Evolutionary conservation across 305 asterid species (phyloP).

Genomic region (Rubia balearica): DNA sequence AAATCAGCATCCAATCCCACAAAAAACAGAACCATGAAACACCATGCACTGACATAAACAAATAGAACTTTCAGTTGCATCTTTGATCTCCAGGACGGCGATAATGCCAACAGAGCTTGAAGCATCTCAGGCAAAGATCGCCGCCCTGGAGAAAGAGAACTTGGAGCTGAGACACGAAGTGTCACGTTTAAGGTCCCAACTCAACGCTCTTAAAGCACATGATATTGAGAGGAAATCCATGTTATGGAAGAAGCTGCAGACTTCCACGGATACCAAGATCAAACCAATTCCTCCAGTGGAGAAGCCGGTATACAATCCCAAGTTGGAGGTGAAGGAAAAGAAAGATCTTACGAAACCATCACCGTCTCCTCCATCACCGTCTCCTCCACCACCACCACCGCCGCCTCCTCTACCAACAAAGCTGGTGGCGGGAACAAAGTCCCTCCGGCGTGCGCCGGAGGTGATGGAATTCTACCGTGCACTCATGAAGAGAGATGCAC

Average conservation of each 20-base stretch:
- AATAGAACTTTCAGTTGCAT: not conserved
- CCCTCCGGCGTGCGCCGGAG: slow-evolving; percentile 29
- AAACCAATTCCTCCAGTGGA: slow-evolving; percentile 11
- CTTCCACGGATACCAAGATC: slow-evolving; percentile 21
- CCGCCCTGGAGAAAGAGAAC: slow-evolving; percentile 27
- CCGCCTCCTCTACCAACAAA: slow-evolving; percentile 26
- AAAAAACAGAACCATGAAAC: not conserved
- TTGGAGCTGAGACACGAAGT: slow-evolving; percentile 25
- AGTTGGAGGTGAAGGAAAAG: not conserved
- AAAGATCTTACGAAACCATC: slow-evolving; percentile 2
- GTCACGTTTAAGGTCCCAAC: slow-evolving; percentile 23
- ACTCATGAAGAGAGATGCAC: slow-evolving; percentile 32
- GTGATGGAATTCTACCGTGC: slow-evolving; percentile 33
- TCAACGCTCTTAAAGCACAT: slow-evolving; percentile 22
- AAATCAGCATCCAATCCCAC: not conserved
- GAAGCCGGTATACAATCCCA: not conserved
- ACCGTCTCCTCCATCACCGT: slow-evolving; percentile 26
- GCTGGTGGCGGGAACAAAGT: slow-evolving; percentile 13
- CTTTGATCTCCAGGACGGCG: slow-evolving; percentile 13
- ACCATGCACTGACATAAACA: slow-evolving; percentile 3
- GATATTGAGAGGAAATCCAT: slow-evolving; percentile 26
- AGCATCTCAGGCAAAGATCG: slow-evolving; percentile 20
- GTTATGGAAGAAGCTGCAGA: slow-evolving; percentile 30
- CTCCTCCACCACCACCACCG: slow-evolving; percentile 30
- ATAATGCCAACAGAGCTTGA: slow-evolving; percentile 22